These are phyloP conservation scores for Apiospora kogelbergensis DNA, from an alignment of 2,329 filamentous ascomycete species.

Conservation along the genomic window DNA sequence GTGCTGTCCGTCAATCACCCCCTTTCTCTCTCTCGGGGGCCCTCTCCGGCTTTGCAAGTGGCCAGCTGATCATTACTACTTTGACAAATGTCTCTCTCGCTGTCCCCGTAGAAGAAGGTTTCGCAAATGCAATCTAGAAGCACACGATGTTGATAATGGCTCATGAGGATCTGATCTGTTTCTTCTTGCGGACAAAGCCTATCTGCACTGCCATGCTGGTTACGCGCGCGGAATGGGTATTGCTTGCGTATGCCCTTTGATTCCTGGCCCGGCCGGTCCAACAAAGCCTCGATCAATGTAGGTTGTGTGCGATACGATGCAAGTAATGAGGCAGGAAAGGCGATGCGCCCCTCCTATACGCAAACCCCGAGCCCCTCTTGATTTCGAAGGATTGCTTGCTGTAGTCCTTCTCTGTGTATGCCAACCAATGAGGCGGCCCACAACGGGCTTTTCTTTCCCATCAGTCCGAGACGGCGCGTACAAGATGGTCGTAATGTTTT, in stretches of 20 bases:
- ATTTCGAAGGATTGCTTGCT: not conserved
- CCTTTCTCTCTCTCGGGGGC: not conserved
- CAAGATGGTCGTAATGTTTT: not conserved
- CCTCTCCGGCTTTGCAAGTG: not conserved
- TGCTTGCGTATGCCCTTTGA: not conserved
- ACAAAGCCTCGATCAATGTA: not conserved
- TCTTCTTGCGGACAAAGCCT: not conserved
- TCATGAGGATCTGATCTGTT: not conserved
- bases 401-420: not conserved
- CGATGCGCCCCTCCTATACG: not conserved
- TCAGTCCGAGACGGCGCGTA: not conserved
- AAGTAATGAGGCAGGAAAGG: not conserved
- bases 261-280: not conserved
- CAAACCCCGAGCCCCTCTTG: not conserved
- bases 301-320: not conserved
- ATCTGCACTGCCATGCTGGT: constrained; percentile 2
- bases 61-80: not conserved
- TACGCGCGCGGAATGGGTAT: not conserved
- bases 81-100: constrained; percentile 2
- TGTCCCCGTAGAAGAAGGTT: constrained; percentile 2
- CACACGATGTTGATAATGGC: not conserved
- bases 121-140: not conserved
- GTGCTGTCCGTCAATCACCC: not conserved
- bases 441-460: not conserved
- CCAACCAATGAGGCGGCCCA: not conserved